phyloP scores from a whole-genome alignment of 495 filamentous ascomycete species.

The Talaromyces borbonicus region DNA sequence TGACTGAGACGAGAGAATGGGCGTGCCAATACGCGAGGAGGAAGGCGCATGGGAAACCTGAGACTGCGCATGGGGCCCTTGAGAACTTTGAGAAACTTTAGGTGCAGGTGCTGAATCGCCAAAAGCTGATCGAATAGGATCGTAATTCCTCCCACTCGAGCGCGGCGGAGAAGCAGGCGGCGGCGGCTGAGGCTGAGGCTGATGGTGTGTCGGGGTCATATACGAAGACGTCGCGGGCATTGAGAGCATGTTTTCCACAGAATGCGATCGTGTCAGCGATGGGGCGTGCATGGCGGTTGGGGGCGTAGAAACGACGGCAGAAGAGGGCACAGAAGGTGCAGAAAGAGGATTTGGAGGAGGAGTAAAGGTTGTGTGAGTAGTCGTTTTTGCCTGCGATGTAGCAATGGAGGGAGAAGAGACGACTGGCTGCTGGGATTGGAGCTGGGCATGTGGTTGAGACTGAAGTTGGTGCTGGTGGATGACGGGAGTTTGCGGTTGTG shows the following conservation, averaged over 20 bases:
- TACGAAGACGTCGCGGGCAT: conserved; percentile 4
- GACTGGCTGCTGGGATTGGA: conserved; percentile 16
- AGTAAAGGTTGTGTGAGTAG: conserved; percentile 14
- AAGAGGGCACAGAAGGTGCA: conserved; percentile 13
- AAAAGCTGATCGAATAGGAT: conserved; percentile 68
- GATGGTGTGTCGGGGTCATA: conserved; percentile 19
- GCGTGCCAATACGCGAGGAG: conserved; percentile 44
- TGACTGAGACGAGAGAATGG: conserved; percentile 31
- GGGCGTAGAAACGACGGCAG: conserved; percentile 12
- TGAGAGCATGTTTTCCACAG: conserved; percentile 1
- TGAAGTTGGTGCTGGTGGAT: too few relatives aligned
- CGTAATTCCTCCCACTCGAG: conserved; percentile 71
- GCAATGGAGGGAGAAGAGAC: conserved; percentile 10
- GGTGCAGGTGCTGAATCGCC: conserved; percentile 44
- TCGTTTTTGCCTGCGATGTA: conserved; percentile 16
- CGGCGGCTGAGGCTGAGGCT: conserved; percentile 25
- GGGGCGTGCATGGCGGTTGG: conserved; percentile 5
- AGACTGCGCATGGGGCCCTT: too few relatives aligned
- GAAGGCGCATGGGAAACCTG: conserved; percentile 39
- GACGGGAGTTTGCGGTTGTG: conserved; percentile 12
- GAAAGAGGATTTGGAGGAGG: too few relatives aligned
- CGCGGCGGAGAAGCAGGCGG: conserved; percentile 16
- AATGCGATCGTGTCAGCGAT: conserved; percentile 6
- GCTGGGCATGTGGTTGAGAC: conserved; percentile 3
- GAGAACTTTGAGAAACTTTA: too few relatives aligned